phyloP scores from a whole-genome alignment of 2,329 filamentous ascomycete genomes.

The Paracorniculantispora psalliotae region DNA sequence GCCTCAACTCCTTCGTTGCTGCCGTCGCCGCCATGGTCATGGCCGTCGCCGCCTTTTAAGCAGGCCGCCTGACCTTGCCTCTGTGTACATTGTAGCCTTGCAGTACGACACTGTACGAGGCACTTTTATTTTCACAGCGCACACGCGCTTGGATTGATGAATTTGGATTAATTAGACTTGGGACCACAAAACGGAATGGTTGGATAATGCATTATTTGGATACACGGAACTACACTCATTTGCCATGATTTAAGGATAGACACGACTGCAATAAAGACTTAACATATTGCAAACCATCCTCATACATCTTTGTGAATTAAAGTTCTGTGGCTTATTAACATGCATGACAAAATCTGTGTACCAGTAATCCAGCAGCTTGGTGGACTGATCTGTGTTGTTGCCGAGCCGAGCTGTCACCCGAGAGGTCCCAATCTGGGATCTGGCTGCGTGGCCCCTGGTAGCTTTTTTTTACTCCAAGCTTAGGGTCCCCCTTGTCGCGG shows the following conservation, averaged over 20 bases:
- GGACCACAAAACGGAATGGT: not conserved
- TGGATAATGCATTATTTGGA: slow-evolving; percentile 12
- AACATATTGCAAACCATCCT: too few species aligned
- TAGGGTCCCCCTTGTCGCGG: slow-evolving; percentile 3
- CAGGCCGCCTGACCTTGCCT: not conserved
- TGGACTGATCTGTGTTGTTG: not conserved
- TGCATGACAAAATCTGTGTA: too few species aligned
- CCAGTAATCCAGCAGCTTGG: too few species aligned
- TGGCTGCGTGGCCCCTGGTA: not conserved
- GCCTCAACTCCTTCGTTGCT: slow-evolving; percentile 28
- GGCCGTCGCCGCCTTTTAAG: slow-evolving; percentile 27
- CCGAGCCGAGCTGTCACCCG: slow-evolving; percentile 12
- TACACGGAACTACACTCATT: slow-evolving; percentile 14
- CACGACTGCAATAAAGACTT: not conserved
- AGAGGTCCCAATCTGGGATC: slow-evolving; percentile 3
- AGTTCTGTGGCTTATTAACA: too few species aligned
- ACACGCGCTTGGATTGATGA: not conserved
- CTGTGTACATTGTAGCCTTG: slow-evolving; percentile 10
- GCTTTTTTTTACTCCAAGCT: not conserved
- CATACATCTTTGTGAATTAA: too few species aligned
- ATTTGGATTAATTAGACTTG: slow-evolving; percentile 8
- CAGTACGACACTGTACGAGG: not conserved
- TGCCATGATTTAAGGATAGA: slow-evolving; percentile 9
- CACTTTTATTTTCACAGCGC: not conserved
- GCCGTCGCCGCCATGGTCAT: slow-evolving; percentile 27